Evolutionary conservation across 108 stramenopile genomes (phyloP), one percentile per base, ranked within the genome.

Genomic region (Phaeodactylum tricornutum): DNA sequence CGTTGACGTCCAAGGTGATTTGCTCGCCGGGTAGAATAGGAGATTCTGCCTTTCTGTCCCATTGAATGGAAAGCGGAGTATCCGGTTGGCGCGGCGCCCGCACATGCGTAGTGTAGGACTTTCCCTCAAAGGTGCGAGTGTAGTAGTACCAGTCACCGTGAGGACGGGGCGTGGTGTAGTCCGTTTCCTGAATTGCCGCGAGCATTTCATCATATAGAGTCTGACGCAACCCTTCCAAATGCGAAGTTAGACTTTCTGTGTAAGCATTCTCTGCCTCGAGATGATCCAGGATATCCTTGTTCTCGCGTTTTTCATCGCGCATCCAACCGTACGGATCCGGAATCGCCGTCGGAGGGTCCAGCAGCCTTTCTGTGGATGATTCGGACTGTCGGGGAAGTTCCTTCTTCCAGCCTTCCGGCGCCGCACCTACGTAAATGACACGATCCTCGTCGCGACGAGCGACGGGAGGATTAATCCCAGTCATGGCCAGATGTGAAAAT

Each of bases 261-360:
- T 88, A 97, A 20, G 47, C 64, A 61, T 97, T 97, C 66, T 97
- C 96, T 6, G 72, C 63, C 7, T 55, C 50, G 21, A 97, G 56
- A 61, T 92, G 89, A 15, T 64, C 54, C 32, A 95, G 43, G 3
- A 97, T 72, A 37, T 81, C 75, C 16, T 54, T 39, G 23, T 83
- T 73, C 17, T 66, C 69, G 12, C 95, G 77, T 17, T 65, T 54
- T 28, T 92, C 88, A 61, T 93, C 87, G 8, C 95, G 75, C 55
- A 96, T 64, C 95, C 95, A 96, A 17, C 84, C 92, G 66, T 89
- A 92, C 8, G 86, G 86, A 73, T 93, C 81, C 2, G 67, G 54
- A 17, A 89, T 47, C 14, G 56, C 21, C 7, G 66, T 59, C 4
- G 88, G 86, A 22, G 94, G 91, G 30, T 78, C 72, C 47, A 95